Percentiles rank a stretch among this genome's conserved stretches.
phyloP scores from a whole-genome alignment of 164 flowering plant species.

The Magnolia sinica region DNA sequence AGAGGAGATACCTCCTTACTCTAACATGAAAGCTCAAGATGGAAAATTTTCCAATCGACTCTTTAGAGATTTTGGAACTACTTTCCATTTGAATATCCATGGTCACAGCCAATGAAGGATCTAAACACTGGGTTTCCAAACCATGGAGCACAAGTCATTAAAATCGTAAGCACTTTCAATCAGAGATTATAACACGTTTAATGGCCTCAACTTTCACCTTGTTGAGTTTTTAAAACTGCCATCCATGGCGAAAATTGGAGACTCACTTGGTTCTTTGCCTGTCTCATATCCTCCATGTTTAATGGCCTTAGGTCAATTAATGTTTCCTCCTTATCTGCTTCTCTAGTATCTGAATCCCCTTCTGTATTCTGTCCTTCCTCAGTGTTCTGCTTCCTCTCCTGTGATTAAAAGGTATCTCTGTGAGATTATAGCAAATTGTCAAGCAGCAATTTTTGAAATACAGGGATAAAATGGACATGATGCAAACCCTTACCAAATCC shows the following conservation, averaged over 20 bases:
- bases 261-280: slow-evolving; percentile 89
- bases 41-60: no score
- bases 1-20: not conserved
- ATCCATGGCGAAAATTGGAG: not conserved
- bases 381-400: slow-evolving; percentile 67
- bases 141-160: no score
- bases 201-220: no score
- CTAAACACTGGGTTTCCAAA: no score
- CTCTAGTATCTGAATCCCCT: slow-evolving; percentile 33
- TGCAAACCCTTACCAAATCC: slow-evolving; percentile 45
- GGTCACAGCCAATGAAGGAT: not conserved
- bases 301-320: slow-evolving; percentile 62
- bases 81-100: not conserved
- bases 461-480: no score
- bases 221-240: no score
- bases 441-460: not conserved
- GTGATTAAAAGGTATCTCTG: not conserved
- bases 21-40: no score
- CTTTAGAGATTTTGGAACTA: not conserved
- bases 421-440: not conserved
- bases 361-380: slow-evolving; percentile 44
- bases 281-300: slow-evolving; percentile 89
- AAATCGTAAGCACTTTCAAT: no score
- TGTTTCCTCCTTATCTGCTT: slow-evolving; percentile 48
- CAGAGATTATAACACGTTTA: no score